Evolutionary conservation across 2,329 filamentous ascomycete species (phyloP).

Genomic region (Paraphaeosphaeria minitans): DNA sequence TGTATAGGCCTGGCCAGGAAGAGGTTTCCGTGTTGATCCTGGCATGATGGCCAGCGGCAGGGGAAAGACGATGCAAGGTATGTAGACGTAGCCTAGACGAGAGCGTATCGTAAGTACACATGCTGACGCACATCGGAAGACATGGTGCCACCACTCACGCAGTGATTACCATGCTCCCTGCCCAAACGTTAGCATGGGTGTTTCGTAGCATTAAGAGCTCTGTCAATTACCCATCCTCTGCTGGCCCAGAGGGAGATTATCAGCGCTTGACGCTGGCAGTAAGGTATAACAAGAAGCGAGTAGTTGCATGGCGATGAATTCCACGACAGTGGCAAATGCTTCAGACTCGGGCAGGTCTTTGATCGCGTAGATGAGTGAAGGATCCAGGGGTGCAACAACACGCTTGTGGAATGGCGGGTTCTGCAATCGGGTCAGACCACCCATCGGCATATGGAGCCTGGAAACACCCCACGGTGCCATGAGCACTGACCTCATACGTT

Average conservation of each 20-base stretch:
- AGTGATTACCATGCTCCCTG: not conserved
- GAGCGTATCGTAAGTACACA: slow-evolving; percentile 11
- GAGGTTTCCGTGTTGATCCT: slow-evolving; percentile 26
- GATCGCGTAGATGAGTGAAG: not conserved
- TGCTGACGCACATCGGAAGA: not conserved
- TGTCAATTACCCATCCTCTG: not conserved
- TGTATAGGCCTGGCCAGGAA: slow-evolving; percentile 27
- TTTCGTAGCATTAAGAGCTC: too few relatives aligned
- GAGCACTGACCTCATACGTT: slow-evolving; percentile 12
- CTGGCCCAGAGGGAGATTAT: not conserved
- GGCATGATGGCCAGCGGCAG: slow-evolving; percentile 34
- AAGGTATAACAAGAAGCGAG: slow-evolving; percentile 33
- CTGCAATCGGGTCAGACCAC: not conserved
- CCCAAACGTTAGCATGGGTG: too few relatives aligned
- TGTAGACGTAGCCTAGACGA: slow-evolving; percentile 24
- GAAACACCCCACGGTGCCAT: too few relatives aligned
- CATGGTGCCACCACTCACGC: not conserved
- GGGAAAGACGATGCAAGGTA: slow-evolving; percentile 25
- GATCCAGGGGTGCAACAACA: slow-evolving; percentile 11
- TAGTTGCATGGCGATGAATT: slow-evolving; percentile 29
- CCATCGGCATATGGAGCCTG: not conserved
- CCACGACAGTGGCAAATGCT: slow-evolving; percentile 21
- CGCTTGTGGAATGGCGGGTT: not conserved
- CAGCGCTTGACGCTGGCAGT: slow-evolving; percentile 17
- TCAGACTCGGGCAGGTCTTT: not conserved